Base-by-base conservation (phyloP, 805 yeast species). In the Aciculoconidium aculeatum region DNA sequence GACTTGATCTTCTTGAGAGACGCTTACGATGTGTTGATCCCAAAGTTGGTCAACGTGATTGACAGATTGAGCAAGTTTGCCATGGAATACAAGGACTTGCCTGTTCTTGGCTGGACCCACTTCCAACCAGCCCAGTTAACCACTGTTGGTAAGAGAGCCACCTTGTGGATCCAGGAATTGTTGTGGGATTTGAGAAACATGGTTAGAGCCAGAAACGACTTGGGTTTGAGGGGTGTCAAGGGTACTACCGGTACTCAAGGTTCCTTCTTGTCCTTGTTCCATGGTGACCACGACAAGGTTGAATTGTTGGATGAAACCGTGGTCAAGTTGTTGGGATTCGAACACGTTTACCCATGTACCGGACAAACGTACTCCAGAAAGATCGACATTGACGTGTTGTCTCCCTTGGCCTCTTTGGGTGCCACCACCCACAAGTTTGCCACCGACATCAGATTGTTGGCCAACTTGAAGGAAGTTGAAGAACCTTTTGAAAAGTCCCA, bases 181-280 rank as follows among this genome's bases (percentile, higher is more conserved):
- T 70, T 92, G 49, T 92, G 97, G 98, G 98, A 92, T 64, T 74
- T 92, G 60, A 77, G 98, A 66, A 92, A 92, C 67, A 75, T 92
- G 67, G 80, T 73, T 44, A 81, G 98, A 64, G 97, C 97, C 27
- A 80, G 98, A 67, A 82, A 90, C 53, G 98, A 92, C 58, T 63
- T 92, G 44, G 97, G 97, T 27, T 71, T 92, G 49, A 79, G 98
- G 64, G 98, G 98, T 57, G 97, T 88, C 44, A 92, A 92, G 69
- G 98, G 98, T 55, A 92, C 98, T 37, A 92, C 98, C 27, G 98
- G 98, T 61, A 92, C 98, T 22, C 98, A 92, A 66, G 98, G 84
- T 33, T 90, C 97, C 1, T 92, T 92, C 74, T 67, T 92, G 55
- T 75, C 96, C 11, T 72, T 92, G 46, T 92, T 87, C 79, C 94